These are phyloP conservation scores for Cryphonectria radicalis DNA, from an alignment of 2,329 filamentous ascomycete genomes.

Conservation along the genomic window DNA sequence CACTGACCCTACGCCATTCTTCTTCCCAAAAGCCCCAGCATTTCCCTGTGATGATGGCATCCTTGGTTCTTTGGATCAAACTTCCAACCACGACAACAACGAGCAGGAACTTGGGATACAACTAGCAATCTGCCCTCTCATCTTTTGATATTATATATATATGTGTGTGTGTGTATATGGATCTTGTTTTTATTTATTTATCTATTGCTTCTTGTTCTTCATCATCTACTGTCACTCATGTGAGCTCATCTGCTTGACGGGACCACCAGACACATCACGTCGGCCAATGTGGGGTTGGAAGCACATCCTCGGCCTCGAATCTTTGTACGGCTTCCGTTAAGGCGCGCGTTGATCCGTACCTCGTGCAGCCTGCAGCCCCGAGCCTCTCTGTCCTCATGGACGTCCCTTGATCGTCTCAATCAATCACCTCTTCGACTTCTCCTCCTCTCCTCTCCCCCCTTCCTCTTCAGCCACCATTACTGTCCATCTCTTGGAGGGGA, in stretches of 20 bases:
- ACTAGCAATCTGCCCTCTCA: background rate
- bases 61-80: background rate
- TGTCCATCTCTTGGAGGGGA: constrained; percentile 8
- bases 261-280: constrained; percentile 1
- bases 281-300: background rate
- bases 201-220: background rate
- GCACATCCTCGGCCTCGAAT: background rate
- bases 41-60: constrained; percentile 19
- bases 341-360: constrained; percentile 16
- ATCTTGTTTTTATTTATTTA: background rate
- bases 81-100: background rate
- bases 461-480: background rate
- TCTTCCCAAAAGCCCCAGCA: background rate
- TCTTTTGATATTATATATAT: background rate
- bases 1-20: background rate
- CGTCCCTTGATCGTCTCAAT: constrained; percentile 10
- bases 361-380: constrained; percentile 12
- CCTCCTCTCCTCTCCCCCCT: constrained; percentile 8
- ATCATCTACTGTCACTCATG: background rate
- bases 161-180: background rate
- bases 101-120: background rate
- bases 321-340: constrained; percentile 14
- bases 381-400: constrained; percentile 21
- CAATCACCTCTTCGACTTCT: constrained; percentile 5
- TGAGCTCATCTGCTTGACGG: constrained; percentile 1